Conservation (phyloP, 345 rosid genomes). For the Gossypium longicalyx region DNA sequence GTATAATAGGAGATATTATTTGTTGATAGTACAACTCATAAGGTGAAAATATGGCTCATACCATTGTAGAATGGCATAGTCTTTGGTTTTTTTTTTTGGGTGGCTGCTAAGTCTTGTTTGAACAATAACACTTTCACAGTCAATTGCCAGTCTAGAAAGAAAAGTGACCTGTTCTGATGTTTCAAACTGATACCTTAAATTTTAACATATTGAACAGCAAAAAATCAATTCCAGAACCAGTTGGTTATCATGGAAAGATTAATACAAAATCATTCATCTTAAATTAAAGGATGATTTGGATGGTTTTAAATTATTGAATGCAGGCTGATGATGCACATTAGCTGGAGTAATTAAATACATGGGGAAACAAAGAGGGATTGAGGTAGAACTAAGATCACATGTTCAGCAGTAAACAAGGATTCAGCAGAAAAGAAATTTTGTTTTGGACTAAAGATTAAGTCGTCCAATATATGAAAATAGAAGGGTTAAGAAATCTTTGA, state of each 20-base stretch:
- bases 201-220: background rate
- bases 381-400: background rate
- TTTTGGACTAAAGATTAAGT: background rate
- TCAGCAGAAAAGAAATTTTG: background rate
- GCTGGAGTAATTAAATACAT: background rate
- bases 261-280: background rate
- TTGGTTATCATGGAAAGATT: background rate
- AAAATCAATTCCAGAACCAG: background rate
- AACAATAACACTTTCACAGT: background rate
- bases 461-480: background rate
- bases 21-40: background rate
- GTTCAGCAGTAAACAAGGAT: conserved; percentile 4
- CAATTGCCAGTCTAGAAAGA: background rate
- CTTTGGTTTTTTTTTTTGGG: background rate
- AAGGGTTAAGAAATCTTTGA: background rate
- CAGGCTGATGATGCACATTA: background rate
- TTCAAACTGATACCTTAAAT: conserved; percentile 1
- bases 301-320: background rate
- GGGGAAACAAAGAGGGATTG: background rate
- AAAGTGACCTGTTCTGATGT: background rate
- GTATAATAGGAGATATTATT: background rate
- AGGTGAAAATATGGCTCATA: background rate
- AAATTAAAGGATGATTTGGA: background rate
- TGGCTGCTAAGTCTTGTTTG: background rate
- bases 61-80: background rate